A percentile compares a stretch with the other conserved stretches of the same genome.
Evolutionary conservation across 1,139 yeast genomes (phyloP).

Genomic region (Geotrichum aggregatum): DNA sequence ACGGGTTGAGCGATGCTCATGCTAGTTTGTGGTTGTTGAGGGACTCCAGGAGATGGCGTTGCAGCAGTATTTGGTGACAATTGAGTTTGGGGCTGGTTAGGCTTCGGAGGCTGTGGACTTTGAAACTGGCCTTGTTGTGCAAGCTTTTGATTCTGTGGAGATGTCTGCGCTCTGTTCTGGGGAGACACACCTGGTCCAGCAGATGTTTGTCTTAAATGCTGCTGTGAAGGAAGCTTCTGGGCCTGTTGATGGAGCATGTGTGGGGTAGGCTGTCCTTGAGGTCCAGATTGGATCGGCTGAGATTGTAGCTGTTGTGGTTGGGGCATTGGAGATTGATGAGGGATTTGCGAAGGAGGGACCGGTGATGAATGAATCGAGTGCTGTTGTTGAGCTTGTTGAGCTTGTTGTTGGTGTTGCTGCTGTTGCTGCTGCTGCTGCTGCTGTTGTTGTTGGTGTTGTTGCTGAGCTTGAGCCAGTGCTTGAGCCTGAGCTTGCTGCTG

Average conservation of each 20-base stretch:
- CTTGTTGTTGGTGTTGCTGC: slow-evolving; percentile 12
- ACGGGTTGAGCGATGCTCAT: not conserved
- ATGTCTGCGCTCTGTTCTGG: slow-evolving; percentile 15
- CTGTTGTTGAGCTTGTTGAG: slow-evolving; percentile 5
- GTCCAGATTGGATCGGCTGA: slow-evolving; percentile 16
- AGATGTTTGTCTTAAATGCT: slow-evolving; percentile 9
- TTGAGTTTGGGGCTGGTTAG: slow-evolving; percentile 39
- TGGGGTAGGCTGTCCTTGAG: slow-evolving; percentile 14
- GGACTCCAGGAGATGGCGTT: slow-evolving; percentile 36
- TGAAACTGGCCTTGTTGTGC: slow-evolving; percentile 35
- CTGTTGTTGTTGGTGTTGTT: slow-evolving; percentile 21
- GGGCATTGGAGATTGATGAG: slow-evolving; percentile 12
- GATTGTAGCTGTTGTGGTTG: slow-evolving; percentile 6
- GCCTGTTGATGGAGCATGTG: slow-evolving; percentile 19
- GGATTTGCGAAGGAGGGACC: not conserved
- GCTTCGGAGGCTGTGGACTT: slow-evolving; percentile 37
- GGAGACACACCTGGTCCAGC: slow-evolving; percentile 12
- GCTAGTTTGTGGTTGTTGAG: slow-evolving; percentile 56
- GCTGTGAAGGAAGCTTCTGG: not conserved
- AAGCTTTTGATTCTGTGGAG: slow-evolving; percentile 17
- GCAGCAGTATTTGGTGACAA: slow-evolving; percentile 37
- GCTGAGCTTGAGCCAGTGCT: slow-evolving; percentile 18
- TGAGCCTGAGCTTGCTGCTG: slow-evolving; percentile 13
- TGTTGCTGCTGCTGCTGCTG: slow-evolving; percentile 17
- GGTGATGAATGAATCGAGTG: not conserved